These are phyloP conservation scores for Leishmania arabica DNA, from an alignment of 208 protist species.

Conservation along the genomic window DNA sequence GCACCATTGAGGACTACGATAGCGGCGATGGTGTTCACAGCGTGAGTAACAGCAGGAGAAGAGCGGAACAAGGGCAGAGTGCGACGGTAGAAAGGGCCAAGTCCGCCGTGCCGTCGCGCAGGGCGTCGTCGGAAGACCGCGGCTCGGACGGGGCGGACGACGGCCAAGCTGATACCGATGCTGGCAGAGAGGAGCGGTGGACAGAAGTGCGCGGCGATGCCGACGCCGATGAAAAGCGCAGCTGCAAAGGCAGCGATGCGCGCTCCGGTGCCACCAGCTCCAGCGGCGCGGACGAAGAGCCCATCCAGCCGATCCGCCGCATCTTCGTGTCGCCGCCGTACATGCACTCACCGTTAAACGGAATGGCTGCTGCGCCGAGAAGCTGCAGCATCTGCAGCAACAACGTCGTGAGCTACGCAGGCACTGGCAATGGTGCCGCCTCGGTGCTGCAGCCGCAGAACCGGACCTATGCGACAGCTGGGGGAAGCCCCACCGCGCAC, in stretches of 20 bases:
- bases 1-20: not conserved
- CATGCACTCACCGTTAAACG: not conserved
- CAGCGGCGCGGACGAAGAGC: conserved; percentile 26
- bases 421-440: not conserved
- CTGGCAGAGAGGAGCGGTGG: not conserved
- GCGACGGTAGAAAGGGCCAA: not conserved
- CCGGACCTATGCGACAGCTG: not conserved
- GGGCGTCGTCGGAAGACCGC: not conserved
- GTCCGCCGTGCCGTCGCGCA: not conserved
- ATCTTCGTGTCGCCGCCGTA: conserved; percentile 18
- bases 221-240: not conserved
- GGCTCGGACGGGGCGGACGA: not conserved
- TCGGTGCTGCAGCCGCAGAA: not conserved
- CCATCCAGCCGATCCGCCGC: conserved; percentile 40
- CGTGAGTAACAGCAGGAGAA: not conserved
- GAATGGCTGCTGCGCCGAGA: not conserved
- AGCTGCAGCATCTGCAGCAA: not conserved
- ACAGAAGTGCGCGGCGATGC: not conserved
- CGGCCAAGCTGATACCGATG: not conserved
- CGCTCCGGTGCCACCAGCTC: not conserved
- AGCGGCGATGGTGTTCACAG: not conserved
- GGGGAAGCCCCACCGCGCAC: too few relatives aligned
- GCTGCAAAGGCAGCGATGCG: not conserved
- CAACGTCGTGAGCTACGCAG: not conserved
- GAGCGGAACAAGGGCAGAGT: not conserved